Conservation (phyloP, 257 asterid species). For the Anisodus tanguticus region DNA sequence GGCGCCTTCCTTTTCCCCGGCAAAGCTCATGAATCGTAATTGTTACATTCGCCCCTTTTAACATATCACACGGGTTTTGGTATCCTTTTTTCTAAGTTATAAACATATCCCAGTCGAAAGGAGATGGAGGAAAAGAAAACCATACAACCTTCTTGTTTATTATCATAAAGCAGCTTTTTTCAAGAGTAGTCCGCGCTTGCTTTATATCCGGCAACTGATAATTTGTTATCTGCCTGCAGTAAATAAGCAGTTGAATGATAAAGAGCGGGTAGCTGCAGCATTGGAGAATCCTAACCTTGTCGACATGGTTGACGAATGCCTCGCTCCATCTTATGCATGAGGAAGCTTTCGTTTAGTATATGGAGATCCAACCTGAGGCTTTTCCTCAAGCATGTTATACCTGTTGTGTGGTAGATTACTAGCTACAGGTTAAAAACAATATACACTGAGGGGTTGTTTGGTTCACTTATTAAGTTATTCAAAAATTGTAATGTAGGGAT, state of each 20-base stretch:
- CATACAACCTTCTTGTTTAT: not conserved
- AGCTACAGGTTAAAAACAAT: too few relatives aligned
- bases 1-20: not conserved
- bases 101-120: not conserved
- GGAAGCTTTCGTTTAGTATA: not conserved
- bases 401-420: not conserved
- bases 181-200: not conserved
- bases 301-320: conserved; percentile 85
- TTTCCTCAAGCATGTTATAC: not conserved
- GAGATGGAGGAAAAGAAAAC: not conserved
- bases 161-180: not conserved
- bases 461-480: too few relatives aligned
- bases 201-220: not conserved
- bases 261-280: conserved; percentile 96
- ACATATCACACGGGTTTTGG: not conserved
- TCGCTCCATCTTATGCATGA: conserved; percentile 72
- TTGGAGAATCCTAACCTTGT: conserved; percentile 82
- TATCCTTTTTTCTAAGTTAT: not conserved
- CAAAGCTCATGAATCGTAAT: not conserved
- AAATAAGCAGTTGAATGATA: conserved; percentile 91
- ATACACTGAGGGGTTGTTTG: too few relatives aligned
- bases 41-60: not conserved
- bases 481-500: too few relatives aligned
- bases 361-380: not conserved
- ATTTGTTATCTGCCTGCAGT: conserved; percentile 53